Conservation (phyloP, 345 rosid genomes). For the Brassica cretica region DNA sequence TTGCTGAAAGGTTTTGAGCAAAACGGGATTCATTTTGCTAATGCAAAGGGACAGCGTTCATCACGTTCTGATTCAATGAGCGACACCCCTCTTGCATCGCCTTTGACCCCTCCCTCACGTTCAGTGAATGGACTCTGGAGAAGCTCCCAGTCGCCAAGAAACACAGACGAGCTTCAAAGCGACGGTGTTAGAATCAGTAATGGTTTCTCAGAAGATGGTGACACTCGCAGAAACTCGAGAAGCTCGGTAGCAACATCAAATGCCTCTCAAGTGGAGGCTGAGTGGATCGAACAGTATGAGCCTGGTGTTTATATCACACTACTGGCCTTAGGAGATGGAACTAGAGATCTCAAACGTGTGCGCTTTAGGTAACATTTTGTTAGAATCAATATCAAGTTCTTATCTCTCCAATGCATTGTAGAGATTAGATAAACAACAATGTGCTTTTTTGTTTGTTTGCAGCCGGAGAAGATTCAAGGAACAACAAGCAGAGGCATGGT, state of each 20-base stretch:
- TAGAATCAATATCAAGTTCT: neutral
- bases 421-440: neutral
- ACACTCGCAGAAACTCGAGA: slow-evolving; percentile 53
- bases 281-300: slow-evolving; percentile 95
- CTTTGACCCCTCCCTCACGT: slow-evolving; percentile 42
- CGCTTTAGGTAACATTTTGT: slow-evolving; percentile 79
- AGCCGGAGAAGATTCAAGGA: slow-evolving; percentile 93
- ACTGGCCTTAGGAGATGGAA: slow-evolving; percentile 79
- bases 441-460: slow-evolving; percentile 37
- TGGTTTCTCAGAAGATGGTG: slow-evolving; percentile 52
- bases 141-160: slow-evolving; percentile 44
- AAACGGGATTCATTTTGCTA: slow-evolving; percentile 60
- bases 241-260: slow-evolving; percentile 49
- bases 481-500: slow-evolving; percentile 95
- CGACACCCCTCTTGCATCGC: slow-evolving; percentile 53
- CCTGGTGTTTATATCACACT: slow-evolving; percentile 93
- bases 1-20: slow-evolving; percentile 65
- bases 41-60: slow-evolving; percentile 59
- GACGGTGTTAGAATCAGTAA: slow-evolving; percentile 45
- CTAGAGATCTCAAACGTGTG: slow-evolving; percentile 97
- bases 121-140: slow-evolving; percentile 47
- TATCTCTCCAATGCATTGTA: neutral
- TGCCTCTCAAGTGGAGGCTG: slow-evolving; percentile 69
- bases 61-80: slow-evolving; percentile 63
- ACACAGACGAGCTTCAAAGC: slow-evolving; percentile 44